Base-by-base conservation (phyloP, 306 rosid species). In the Sicyos edulis region DNA sequence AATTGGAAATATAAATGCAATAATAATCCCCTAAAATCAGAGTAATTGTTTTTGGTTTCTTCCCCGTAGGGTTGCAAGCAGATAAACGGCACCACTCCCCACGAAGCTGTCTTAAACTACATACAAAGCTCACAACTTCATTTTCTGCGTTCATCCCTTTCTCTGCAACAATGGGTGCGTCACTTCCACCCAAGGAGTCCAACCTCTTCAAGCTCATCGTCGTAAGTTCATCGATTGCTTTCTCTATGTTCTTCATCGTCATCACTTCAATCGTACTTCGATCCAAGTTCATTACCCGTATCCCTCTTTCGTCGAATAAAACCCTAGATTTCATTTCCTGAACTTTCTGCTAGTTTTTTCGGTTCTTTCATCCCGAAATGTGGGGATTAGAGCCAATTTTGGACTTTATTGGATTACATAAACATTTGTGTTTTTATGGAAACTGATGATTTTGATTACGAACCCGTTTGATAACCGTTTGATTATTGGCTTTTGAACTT, bases 161-260 rank as follows among this genome's bases (percentile, higher is more conserved):
- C 69, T 51, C 83, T 5, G 77, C 82, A 76, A 68, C 85, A 83
- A 92, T 92, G 98, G 98, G 96, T 60, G 96, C 93, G 78, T 84
- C 96, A 34, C 92, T 92, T 47, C 98, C 96, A 13, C 80, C 93
- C 34, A 92, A 83, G 61, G 98, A 92, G 87, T 89, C 96, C 76
- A 92, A 88, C 84, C 96, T 92, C 86, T 92, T 92, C 96, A 92
- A 92, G 85, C 96, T 90, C 87, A 88, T 92, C 81, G 98, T 92
- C 70, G 98, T 90, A 88, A 92, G 90, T 82, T 65, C 75, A 13
- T 40, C 45, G 10, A 40, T 40, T 32, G 37, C 45, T 40, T 40
- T 40, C 45, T 40, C 45, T 40, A 40, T 40, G 45, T 40, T 0
- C 45, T 40, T 40, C 45, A 40, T 40, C 45, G 7, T 40, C 45